Evolutionary conservation across 2,329 filamentous ascomycete genomes (phyloP).

Genomic region (Cercospora sojina): DNA sequence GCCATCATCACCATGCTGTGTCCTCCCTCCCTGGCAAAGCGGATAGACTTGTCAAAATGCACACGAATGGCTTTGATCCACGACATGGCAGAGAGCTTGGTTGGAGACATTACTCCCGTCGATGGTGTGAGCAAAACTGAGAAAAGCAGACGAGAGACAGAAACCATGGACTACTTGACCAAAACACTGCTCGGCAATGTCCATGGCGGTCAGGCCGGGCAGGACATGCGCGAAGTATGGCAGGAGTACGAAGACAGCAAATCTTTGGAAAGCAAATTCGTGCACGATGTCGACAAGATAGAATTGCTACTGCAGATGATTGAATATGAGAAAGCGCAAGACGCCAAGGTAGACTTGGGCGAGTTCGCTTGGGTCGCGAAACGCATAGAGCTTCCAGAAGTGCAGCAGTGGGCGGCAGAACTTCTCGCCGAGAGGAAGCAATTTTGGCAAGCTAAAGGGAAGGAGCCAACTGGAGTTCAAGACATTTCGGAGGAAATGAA

Average conservation of each 20-base stretch:
- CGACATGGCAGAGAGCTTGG: conserved; percentile 94
- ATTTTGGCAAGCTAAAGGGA: conserved; percentile 60
- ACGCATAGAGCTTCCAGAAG: conserved; percentile 72
- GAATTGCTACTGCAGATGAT: conserved; percentile 93
- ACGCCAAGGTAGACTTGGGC: conserved; percentile 69
- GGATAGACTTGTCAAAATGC: conserved; percentile 76
- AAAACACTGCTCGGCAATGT: conserved; percentile 70
- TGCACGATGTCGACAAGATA: conserved; percentile 97
- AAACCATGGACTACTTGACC: conserved; percentile 90
- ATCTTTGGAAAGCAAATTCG: conserved; percentile 82
- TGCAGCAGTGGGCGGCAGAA: conserved; percentile 74
- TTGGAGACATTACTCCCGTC: conserved; percentile 94
- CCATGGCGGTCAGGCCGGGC: conserved; percentile 66
- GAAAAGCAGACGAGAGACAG: conserved; percentile 81
- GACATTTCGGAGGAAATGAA: conserved; percentile 32
- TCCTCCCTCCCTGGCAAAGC: conserved; percentile 67
- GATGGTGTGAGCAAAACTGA: conserved; percentile 82
- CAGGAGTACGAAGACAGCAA: conserved; percentile 89
- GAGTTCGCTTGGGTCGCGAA: conserved; percentile 82
- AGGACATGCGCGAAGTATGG: conserved; percentile 77
- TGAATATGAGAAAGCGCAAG: conserved; percentile 79
- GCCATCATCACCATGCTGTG: conserved; percentile 92
- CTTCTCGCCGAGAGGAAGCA: conserved; percentile 72
- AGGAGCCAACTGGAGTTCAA: conserved; percentile 29
- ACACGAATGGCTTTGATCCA: conserved; percentile 95